phyloP scores from a whole-genome alignment of 2,329 filamentous ascomycete species.

The Colletotrichum camelliae region DNA sequence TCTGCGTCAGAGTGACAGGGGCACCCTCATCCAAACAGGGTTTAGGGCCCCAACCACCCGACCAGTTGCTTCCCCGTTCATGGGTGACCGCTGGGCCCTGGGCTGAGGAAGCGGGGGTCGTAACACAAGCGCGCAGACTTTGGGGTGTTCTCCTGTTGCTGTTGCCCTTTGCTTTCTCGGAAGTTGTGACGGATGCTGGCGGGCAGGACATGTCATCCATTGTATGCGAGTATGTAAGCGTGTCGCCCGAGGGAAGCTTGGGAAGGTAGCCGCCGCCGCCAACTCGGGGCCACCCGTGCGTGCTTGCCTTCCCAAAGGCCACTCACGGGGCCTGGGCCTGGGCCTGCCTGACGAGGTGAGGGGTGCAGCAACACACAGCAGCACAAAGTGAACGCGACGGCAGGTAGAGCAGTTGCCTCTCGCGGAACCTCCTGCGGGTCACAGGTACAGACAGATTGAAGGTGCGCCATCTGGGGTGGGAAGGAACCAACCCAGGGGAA shows the following conservation, averaged over 20 bases:
- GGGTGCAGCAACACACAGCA: background rate
- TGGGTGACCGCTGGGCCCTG: slow-evolving; percentile 1
- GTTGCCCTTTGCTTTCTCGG: background rate
- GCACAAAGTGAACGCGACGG: background rate
- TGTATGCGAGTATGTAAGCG: background rate
- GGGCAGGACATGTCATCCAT: background rate
- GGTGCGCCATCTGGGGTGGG: background rate
- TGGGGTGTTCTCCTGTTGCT: background rate
- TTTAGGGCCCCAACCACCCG: slow-evolving; percentile 6
- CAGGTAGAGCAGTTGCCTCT: background rate
- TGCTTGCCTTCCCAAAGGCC: background rate
- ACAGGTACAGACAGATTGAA: background rate
- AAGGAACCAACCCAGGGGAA: background rate
- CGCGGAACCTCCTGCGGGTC: slow-evolving; percentile 3
- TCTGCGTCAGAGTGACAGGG: slow-evolving; percentile 2
- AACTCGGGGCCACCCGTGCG: background rate
- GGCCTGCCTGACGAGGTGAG: background rate
- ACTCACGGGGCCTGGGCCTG: background rate
- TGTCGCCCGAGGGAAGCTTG: background rate
- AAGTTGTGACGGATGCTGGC: background rate
- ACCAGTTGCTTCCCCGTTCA: background rate
- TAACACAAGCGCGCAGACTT: background rate
- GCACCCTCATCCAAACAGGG: slow-evolving; percentile 1
- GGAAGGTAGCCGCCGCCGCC: background rate
- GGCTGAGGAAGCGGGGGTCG: background rate